Conservation (phyloP, 2,329 filamentous ascomycete genomes). For the Nemania abortiva region DNA sequence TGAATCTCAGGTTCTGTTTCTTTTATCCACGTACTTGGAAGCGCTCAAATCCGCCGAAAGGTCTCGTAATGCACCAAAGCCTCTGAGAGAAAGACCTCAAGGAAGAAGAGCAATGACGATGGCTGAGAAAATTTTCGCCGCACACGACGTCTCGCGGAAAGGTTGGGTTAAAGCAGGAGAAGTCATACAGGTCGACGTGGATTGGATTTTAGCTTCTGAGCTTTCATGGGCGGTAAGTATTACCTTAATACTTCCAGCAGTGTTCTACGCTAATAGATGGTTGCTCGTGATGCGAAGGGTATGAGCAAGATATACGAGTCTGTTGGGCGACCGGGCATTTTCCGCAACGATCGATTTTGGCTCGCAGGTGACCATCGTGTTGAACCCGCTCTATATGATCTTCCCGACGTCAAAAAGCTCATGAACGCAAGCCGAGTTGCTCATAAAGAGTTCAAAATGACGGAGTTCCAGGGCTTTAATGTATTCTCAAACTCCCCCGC, state of each 20-base stretch:
- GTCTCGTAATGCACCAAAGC: slow-evolving; percentile 8
- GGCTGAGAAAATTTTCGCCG: slow-evolving; percentile 60
- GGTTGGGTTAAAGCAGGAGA: slow-evolving; percentile 55
- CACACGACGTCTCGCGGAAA: slow-evolving; percentile 54
- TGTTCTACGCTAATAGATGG: not conserved
- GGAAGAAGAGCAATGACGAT: slow-evolving; percentile 55
- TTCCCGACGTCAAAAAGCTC: slow-evolving; percentile 53
- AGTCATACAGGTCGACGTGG: slow-evolving; percentile 57
- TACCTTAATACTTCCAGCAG: not conserved
- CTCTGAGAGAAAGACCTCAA: slow-evolving; percentile 30
- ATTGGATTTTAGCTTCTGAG: slow-evolving; percentile 62
- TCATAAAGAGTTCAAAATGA: slow-evolving; percentile 58
- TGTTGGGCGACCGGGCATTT: slow-evolving; percentile 58
- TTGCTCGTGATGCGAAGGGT: slow-evolving; percentile 35
- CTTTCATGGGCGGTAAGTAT: slow-evolving; percentile 52
- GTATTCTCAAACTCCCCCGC: not conserved
- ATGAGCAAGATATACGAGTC: slow-evolving; percentile 58
- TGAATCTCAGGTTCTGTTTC: slow-evolving; percentile 45
- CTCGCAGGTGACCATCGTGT: slow-evolving; percentile 63
- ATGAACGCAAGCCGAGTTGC: slow-evolving; percentile 53
- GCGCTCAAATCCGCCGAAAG: slow-evolving; percentile 49
- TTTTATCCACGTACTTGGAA: slow-evolving; percentile 49
- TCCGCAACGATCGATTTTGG: slow-evolving; percentile 64
- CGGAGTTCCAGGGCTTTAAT: slow-evolving; percentile 50
- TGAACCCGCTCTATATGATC: slow-evolving; percentile 57